Base-by-base conservation (phyloP, 1,139 yeast species). In the Nadsonia starkeyi-henricii region DNA sequence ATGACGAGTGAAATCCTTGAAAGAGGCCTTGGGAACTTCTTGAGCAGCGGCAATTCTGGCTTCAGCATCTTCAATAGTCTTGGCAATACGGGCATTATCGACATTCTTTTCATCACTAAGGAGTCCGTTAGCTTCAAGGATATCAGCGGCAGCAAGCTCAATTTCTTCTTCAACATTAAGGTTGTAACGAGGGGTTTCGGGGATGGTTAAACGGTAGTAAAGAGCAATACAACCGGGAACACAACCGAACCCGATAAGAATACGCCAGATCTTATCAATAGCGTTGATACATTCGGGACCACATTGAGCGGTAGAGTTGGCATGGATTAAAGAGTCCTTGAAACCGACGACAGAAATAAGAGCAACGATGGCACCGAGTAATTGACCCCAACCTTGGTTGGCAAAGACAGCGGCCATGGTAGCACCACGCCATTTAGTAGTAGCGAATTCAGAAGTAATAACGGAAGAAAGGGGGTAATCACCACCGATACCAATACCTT, bases 401-500 rank as follows among this genome's bases (percentile, higher is more conserved):
- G 65, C 56, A 62, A 67, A 67, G 42, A 70, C 71, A 48, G 60
- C 57, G 41, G 58, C 57, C 52, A 67, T 70, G 53, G 62, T 66
- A 53, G 71, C 65, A 41, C 71, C 71, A 55, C 71, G 65, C 60
- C 67, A 69, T 42, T 62, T 56, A 52, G 58, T 55, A 41, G 59
- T 60, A 20, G 65, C 62, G 47, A 58, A 58, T 57, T 67, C 71
- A 66, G 67, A 67, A 50, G 69, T 68, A 44, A 65, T 58, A 46
- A 69, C 65, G 43, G 97, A 91, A 43, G 97, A 88, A 68, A 91
- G 78, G 59, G 98, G 98, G 70, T 91, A 91, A 71, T 91, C 98
- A 75, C 97, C 98, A 72, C 98, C 98, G 61, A 91, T 93, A 79
- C 98, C 98, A 60, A 91, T 74, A 57, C 96, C 96, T 62, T 85